These are phyloP conservation scores for Cenchrus purpureus DNA, from an alignment of 176 grass and related monocot species.

Conservation along the genomic window DNA sequence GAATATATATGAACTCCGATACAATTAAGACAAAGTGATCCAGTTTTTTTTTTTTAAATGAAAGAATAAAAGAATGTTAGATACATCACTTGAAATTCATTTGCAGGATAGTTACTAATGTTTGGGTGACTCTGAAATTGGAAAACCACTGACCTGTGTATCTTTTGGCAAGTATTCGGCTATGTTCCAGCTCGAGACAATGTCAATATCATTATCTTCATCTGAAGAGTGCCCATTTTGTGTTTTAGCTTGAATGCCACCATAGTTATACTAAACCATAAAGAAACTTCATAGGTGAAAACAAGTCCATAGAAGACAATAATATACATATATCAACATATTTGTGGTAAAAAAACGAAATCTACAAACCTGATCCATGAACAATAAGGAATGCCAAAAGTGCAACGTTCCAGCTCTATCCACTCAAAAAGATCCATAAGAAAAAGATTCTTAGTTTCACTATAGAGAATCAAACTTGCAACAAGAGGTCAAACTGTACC, in stretches of 20 bases:
- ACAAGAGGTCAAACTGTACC: slow-evolving; percentile 47
- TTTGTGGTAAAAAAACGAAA: slow-evolving; percentile 17
- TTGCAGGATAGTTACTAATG: not conserved
- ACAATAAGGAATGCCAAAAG: slow-evolving; percentile 91
- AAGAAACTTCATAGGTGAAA: slow-evolving; percentile 35
- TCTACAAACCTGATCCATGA: slow-evolving; percentile 90
- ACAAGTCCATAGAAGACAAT: not conserved
- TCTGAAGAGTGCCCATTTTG: slow-evolving; percentile 37
- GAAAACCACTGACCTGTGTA: slow-evolving; percentile 64
- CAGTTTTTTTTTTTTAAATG: slow-evolving; percentile 18
- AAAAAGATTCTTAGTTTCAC: slow-evolving; percentile 35
- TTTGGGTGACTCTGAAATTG: not conserved
- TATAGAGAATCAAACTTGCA: slow-evolving; percentile 27
- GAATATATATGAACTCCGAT: slow-evolving; percentile 90
- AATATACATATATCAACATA: not conserved
- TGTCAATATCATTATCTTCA: slow-evolving; percentile 69
- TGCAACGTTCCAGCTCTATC: slow-evolving; percentile 95
- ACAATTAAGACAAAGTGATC: slow-evolving; percentile 92
- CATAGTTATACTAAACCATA: slow-evolving; percentile 85
- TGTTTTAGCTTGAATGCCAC: slow-evolving; percentile 85
- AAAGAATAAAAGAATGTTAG: slow-evolving; percentile 6
- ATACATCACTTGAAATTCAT: slow-evolving; percentile 19
- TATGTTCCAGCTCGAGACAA: slow-evolving; percentile 95
- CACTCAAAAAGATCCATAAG: slow-evolving; percentile 95
- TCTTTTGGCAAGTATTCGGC: slow-evolving; percentile 81